Percentiles rank a stretch among this genome's conserved stretches.
Evolutionary conservation across 371 early-diverging fungal genomes (phyloP).

Genomic region (Rhizopus arrhizus): DNA sequence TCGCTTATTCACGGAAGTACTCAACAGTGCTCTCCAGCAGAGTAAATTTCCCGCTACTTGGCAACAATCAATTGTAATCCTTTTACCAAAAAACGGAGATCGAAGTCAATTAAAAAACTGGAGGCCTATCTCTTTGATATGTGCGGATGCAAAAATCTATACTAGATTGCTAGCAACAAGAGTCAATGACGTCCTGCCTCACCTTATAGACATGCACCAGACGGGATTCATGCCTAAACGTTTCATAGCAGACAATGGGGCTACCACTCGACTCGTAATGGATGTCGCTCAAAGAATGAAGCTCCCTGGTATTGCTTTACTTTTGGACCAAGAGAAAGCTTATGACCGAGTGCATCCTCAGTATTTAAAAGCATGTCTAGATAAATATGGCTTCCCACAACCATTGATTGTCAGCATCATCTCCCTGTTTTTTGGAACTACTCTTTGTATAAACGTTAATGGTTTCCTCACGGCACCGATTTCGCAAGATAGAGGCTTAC

Average conservation of each 20-base stretch:
- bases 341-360: not conserved
- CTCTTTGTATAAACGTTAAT: too few relatives aligned
- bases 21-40: not conserved
- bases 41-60: not conserved
- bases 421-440: not conserved
- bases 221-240: too few relatives aligned
- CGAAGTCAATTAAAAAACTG: constrained; percentile 1
- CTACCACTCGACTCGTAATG: too few relatives aligned
- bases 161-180: not conserved
- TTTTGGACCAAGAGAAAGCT: constrained; percentile 1
- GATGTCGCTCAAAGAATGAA: not conserved
- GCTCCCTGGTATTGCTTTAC: not conserved
- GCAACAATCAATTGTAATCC: not conserved
- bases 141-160: constrained; percentile 3
- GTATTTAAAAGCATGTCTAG: too few relatives aligned
- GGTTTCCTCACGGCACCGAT: not conserved
- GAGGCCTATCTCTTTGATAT: constrained; percentile 1
- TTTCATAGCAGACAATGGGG: too few relatives aligned
- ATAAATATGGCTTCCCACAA: too few relatives aligned
- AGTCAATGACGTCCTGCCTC: not conserved
- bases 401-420: not conserved
- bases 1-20: too few relatives aligned
- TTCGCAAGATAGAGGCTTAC: constrained; percentile 7
- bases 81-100: constrained; percentile 6
- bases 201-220: not conserved